A percentile compares a stretch with the other conserved stretches of the same genome.
phyloP scores from a whole-genome alignment of 2,329 filamentous ascomycete genomes.

The Colletotrichum sp. region DNA sequence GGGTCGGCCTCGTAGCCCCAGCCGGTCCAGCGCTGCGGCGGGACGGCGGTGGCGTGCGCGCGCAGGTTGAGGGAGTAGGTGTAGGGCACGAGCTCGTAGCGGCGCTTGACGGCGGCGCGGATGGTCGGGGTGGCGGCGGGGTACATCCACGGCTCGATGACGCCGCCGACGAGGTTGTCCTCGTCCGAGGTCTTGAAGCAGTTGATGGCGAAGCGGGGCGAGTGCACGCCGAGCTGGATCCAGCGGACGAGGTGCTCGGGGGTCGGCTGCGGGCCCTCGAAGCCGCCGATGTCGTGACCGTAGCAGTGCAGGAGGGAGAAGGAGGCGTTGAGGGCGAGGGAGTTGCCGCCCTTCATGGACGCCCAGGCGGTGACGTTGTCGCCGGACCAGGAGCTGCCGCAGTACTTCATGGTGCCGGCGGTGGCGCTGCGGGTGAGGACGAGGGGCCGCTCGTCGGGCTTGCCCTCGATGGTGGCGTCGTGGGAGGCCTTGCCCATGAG shows the following conservation, averaged over 20 bases:
- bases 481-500: slow-evolving; percentile 75
- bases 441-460: slow-evolving; percentile 67
- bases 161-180: slow-evolving; percentile 72
- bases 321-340: slow-evolving; percentile 70
- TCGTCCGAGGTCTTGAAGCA: slow-evolving; percentile 75
- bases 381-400: slow-evolving; percentile 75
- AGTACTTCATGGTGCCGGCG: slow-evolving; percentile 72
- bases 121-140: slow-evolving; percentile 68
- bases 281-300: slow-evolving; percentile 78
- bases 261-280: slow-evolving; percentile 74
- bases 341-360: slow-evolving; percentile 74
- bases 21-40: slow-evolving; percentile 74
- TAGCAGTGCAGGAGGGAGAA: slow-evolving; percentile 73
- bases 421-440: slow-evolving; percentile 75
- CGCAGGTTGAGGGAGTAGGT: slow-evolving; percentile 70
- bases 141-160: slow-evolving; percentile 83
- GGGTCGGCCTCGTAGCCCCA: slow-evolving; percentile 74
- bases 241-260: slow-evolving; percentile 75
- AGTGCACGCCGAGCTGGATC: slow-evolving; percentile 75
- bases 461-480: slow-evolving; percentile 65
- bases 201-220: slow-evolving; percentile 76
- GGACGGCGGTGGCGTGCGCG: slow-evolving; percentile 64
- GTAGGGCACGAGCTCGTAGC: slow-evolving; percentile 76
- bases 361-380: slow-evolving; percentile 79
- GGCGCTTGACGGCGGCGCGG: slow-evolving; percentile 69